Percentiles rank a stretch among this genome's conserved stretches.
These are phyloP conservation scores for Trifolium subterraneum DNA, from an alignment of 306 rosid species.

Conservation along the genomic window DNA sequence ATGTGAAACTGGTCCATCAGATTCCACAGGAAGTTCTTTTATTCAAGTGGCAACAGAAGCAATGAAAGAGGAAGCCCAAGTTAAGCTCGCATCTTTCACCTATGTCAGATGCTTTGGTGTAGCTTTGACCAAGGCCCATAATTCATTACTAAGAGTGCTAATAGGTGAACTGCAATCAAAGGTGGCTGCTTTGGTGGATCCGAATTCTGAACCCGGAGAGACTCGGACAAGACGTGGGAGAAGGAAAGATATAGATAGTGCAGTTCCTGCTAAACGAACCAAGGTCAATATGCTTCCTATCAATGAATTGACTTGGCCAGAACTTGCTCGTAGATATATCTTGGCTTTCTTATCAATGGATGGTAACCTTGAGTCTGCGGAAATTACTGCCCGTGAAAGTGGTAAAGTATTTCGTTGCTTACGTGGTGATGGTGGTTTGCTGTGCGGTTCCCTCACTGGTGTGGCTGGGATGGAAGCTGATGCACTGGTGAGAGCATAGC, in stretches of 20 bases:
- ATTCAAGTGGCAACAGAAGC: slow-evolving; percentile 84
- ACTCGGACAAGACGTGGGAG: slow-evolving; percentile 84
- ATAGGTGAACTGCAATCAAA: slow-evolving; percentile 83
- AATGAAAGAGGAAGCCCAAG: slow-evolving; percentile 80
- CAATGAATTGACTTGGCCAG: slow-evolving; percentile 99
- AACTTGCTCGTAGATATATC: slow-evolving; percentile 83
- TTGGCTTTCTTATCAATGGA: slow-evolving; percentile 91
- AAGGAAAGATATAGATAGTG: slow-evolving; percentile 81
- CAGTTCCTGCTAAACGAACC: slow-evolving; percentile 62
- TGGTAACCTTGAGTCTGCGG: slow-evolving; percentile 90
- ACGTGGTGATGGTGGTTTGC: slow-evolving; percentile 99
- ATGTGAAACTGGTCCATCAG: slow-evolving; percentile 52
- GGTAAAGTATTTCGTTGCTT: slow-evolving; percentile 93
- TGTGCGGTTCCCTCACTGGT: slow-evolving; percentile 94
- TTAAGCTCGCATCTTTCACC: slow-evolving; percentile 70
- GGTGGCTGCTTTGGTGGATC: slow-evolving; percentile 95
- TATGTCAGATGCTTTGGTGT: slow-evolving; percentile 79
- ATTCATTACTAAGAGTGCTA: slow-evolving; percentile 79
- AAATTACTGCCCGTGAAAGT: slow-evolving; percentile 88
- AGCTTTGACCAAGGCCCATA: slow-evolving; percentile 87
- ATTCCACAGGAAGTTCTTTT: slow-evolving; percentile 60
- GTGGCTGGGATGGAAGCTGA: slow-evolving; percentile 99
- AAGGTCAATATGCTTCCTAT: slow-evolving; percentile 88
- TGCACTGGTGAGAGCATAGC: slow-evolving; percentile 82
- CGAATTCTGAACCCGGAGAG: slow-evolving; percentile 95